Evolutionary conservation across 192 early-diverging fungal species (phyloP).

Genomic region (Podila horticola): DNA sequence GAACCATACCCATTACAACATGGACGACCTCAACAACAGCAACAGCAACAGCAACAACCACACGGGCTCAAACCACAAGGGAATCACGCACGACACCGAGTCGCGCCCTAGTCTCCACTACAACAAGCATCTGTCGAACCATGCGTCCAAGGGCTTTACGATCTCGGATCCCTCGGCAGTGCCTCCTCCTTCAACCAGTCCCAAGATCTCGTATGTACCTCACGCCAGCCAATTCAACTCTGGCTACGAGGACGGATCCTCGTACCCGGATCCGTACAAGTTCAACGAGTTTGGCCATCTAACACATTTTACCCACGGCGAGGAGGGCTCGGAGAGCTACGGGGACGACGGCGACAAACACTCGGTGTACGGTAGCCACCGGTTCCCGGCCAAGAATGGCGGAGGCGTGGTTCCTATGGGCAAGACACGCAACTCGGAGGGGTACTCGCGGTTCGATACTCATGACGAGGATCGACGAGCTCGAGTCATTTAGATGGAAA

Average conservation of each 20-base stretch:
- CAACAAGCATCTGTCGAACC: conserved; percentile 45
- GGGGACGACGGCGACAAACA: conserved; percentile 25
- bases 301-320: conserved; percentile 11
- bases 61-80: not conserved
- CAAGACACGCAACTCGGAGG: conserved; percentile 31
- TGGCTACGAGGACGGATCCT: conserved; percentile 4
- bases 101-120: conserved; percentile 20
- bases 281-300: conserved; percentile 47
- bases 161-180: conserved; percentile 24
- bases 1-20: conserved; percentile 36
- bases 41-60: not conserved
- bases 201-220: not conserved
- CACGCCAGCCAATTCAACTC: not conserved
- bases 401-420: conserved; percentile 24
- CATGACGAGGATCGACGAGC: conserved; percentile 17
- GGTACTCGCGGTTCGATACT: conserved; percentile 33
- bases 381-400: conserved; percentile 6
- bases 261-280: conserved; percentile 37
- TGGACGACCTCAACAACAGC: conserved; percentile 16
- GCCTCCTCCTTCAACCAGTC: not conserved
- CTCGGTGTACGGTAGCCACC: conserved; percentile 43
- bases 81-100: not conserved
- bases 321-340: not conserved
- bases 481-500: not conserved
- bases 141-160: conserved; percentile 44